These are phyloP conservation scores for Ascochyta fabae DNA, from an alignment of 2,329 filamentous ascomycete genomes.

Conservation along the genomic window DNA sequence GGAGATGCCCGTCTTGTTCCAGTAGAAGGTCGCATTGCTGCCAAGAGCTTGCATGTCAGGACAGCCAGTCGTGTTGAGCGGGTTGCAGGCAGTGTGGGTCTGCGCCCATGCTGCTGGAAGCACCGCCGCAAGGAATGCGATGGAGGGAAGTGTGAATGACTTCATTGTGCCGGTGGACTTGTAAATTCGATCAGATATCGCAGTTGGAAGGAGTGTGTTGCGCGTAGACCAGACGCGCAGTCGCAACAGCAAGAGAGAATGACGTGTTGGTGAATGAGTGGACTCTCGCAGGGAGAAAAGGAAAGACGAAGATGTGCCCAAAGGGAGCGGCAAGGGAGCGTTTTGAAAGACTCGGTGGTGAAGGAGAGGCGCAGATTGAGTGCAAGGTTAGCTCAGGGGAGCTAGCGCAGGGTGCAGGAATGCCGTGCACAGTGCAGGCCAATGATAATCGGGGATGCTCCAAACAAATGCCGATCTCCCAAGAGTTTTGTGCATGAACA, in stretches of 20 bases:
- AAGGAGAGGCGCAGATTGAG: constrained; percentile 36
- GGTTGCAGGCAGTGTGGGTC: constrained; percentile 79
- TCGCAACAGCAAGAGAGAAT: constrained; percentile 28
- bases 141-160: constrained; percentile 43
- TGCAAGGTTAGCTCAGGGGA: constrained; percentile 23
- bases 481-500: constrained; percentile 8
- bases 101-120: constrained; percentile 67
- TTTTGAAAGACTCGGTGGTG: constrained; percentile 34
- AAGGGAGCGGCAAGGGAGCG: constrained; percentile 35
- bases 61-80: constrained; percentile 71
- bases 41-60: constrained; percentile 74
- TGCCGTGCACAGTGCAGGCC: constrained; percentile 18
- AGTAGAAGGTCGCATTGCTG: constrained; percentile 59
- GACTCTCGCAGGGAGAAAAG: constrained; percentile 30
- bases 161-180: constrained; percentile 33
- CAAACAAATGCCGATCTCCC: constrained; percentile 28
- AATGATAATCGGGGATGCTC: constrained; percentile 16
- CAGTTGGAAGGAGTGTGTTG: constrained; percentile 39
- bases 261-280: constrained; percentile 36
- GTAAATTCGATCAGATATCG: constrained; percentile 3
- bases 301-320: constrained; percentile 17
- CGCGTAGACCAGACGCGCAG: constrained; percentile 48
- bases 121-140: constrained; percentile 46
- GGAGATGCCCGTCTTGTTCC: constrained; percentile 59
- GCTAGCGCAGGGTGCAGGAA: constrained; percentile 22